Percentiles rank a stretch among this genome's conserved stretches.
These are phyloP conservation scores for Curvularia eragrostidis DNA, from an alignment of 2,329 filamentous ascomycete genomes.

Conservation along the genomic window DNA sequence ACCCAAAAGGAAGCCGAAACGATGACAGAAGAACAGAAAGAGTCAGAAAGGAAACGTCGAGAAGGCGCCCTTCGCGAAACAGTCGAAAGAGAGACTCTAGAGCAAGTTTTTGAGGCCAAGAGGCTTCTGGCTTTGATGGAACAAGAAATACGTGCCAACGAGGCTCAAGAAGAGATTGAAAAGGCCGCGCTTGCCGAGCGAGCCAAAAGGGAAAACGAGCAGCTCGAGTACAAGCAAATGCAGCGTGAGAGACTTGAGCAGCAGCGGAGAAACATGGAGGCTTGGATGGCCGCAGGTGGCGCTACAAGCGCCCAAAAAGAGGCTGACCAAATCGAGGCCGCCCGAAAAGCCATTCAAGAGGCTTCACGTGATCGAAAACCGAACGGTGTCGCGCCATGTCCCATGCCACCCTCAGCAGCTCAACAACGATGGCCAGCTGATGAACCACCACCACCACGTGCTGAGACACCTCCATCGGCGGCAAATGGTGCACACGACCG, in stretches of 20 bases:
- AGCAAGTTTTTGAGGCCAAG: constrained; percentile 15
- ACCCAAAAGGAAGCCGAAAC: background rate
- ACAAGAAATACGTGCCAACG: constrained; percentile 10
- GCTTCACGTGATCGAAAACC: constrained; percentile 14
- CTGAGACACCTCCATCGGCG: constrained; percentile 19
- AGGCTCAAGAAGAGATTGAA: constrained; percentile 12
- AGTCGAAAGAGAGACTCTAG: constrained; percentile 16
- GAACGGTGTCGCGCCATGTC: background rate
- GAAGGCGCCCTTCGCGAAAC: constrained; percentile 8
- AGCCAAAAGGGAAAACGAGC: constrained; percentile 13
- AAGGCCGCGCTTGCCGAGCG: constrained; percentile 10
- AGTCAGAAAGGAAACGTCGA: constrained; percentile 8
- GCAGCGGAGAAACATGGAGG: constrained; percentile 12
- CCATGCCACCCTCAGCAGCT: constrained; percentile 5
- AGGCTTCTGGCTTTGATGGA: constrained; percentile 15
- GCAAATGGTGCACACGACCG: constrained; percentile 17
- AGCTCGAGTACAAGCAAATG: constrained; percentile 14
- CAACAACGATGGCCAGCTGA: constrained; percentile 9
- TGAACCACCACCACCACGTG: constrained; percentile 26
- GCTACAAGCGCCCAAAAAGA: constrained; percentile 11
- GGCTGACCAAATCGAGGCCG: constrained; percentile 14
- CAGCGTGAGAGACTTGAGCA: constrained; percentile 15
- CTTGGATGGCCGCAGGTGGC: constrained; percentile 8
- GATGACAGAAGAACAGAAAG: constrained; percentile 4
- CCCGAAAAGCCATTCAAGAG: constrained; percentile 16